These are phyloP conservation scores for Neurospora hispaniola DNA, from an alignment of 495 filamentous ascomycete species.

Conservation along the genomic window DNA sequence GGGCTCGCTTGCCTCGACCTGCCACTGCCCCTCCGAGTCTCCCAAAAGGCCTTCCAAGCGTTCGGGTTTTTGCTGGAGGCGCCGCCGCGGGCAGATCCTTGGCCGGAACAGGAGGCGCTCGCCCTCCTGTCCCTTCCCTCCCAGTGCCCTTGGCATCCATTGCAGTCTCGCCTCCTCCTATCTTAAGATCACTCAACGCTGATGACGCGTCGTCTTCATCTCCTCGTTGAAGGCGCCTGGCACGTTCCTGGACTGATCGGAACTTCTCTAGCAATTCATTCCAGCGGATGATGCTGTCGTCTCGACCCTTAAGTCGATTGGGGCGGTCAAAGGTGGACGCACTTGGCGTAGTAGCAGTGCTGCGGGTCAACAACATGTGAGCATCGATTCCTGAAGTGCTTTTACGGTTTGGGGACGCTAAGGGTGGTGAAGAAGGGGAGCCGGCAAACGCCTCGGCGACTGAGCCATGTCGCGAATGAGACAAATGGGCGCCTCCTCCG, in stretches of 20 bases:
- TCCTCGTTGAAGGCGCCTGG: constrained; percentile 39
- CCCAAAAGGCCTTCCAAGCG: constrained; percentile 56
- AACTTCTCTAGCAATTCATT: constrained; percentile 95
- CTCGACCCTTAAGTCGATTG: constrained; percentile 70
- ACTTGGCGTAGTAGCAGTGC: constrained; percentile 35
- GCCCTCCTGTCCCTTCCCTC: constrained; percentile 22
- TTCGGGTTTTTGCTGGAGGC: constrained; percentile 13
- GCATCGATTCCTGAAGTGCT: constrained; percentile 6
- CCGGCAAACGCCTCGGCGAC: constrained; percentile 22
- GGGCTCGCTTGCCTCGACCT: constrained; percentile 40
- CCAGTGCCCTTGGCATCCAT: constrained; percentile 32
- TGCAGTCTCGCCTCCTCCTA: constrained; percentile 30
- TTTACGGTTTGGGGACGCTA: constrained; percentile 16
- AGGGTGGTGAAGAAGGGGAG: constrained; percentile 15
- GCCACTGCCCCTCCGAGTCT: constrained; percentile 56
- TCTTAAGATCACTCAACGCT: constrained; percentile 28
- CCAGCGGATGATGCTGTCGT: constrained; percentile 82
- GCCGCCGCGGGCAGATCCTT: constrained; percentile 30
- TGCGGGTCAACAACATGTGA: constrained; percentile 19
- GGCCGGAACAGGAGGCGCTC: constrained; percentile 27
- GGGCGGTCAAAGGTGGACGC: constrained; percentile 60
- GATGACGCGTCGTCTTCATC: constrained; percentile 31
- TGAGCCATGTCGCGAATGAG: constrained; percentile 29
- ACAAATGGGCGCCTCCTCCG: constrained; percentile 8
- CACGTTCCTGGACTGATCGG: constrained; percentile 74